A percentile compares a stretch with the other conserved stretches of the same genome.
phyloP scores from a whole-genome alignment of 139 green algal genomes.

The Chlorella ohadii region DNA sequence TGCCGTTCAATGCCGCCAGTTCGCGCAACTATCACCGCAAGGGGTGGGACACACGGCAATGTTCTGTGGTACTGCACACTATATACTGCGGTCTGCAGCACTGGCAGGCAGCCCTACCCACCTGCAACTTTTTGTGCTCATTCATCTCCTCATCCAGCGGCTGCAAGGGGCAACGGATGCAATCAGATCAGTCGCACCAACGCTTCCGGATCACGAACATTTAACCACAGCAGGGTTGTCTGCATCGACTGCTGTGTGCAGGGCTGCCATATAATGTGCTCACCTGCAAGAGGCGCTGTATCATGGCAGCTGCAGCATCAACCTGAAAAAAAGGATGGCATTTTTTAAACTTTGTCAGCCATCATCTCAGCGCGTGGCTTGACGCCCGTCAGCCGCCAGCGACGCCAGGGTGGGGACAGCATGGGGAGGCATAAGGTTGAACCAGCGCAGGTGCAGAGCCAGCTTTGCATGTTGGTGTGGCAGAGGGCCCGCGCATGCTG shows the following conservation, averaged over 20 bases:
- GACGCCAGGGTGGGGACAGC: no score
- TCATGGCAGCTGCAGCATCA: conserved; percentile 76
- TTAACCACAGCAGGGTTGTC: no score
- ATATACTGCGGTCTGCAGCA: no score
- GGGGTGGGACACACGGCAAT: neutral
- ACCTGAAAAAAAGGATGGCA: conserved; percentile 37
- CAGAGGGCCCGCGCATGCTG: neutral
- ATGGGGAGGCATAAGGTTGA: no score
- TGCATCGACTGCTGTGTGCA: no score
- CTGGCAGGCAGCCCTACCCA: conserved; percentile 48
- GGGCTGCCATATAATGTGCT: neutral
- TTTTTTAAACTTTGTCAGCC: neutral
- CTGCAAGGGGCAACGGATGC: conserved; percentile 5
- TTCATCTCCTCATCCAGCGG: conserved; percentile 90
- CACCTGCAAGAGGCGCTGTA: conserved; percentile 79
- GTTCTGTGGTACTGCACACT: no score
- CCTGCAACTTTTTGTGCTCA: conserved; percentile 94
- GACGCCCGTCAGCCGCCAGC: no score
- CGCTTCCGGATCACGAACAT: no score
- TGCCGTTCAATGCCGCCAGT: conserved; percentile 95
- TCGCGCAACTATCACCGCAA: conserved; percentile 78
- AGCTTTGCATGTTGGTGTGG: no score
- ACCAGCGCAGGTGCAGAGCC: no score
- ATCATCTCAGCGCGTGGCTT: no score
- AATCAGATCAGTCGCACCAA: neutral